Evolutionary conservation across 2,329 filamentous ascomycete species (phyloP), one percentile per base, ranked within the genome.

Genomic region (Penicillium hordei): DNA sequence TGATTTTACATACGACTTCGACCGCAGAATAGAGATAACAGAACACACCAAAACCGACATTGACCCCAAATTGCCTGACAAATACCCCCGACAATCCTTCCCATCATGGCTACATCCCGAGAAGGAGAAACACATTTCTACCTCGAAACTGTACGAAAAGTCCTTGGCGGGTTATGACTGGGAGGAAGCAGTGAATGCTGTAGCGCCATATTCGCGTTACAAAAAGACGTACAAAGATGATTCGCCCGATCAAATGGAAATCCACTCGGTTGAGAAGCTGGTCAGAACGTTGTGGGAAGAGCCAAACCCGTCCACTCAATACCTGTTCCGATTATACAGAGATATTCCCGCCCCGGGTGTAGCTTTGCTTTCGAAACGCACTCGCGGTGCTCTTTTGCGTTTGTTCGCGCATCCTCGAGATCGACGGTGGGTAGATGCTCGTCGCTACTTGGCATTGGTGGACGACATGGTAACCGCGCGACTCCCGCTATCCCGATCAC

Each of bases 391-490:
- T 8, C 78, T 96, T 21, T 78, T 96, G 52, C 85, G 83, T 54
- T 83, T 86, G 42, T 83, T 96, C 61, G 87, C 89, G 21, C 82
- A 84, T 45, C 76, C 78, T 13, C 67, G 61, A 10, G 67, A 76
- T 40, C 70, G 71, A 43, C 70, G 73, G 29, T 71, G 68, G 64
- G 65, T 68, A 19, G 46, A 95, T 92, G 89, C 79, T 90, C 66
- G 75, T 49, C 88, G 90, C 54, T 97, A 93, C 75, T 88, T 97
- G 61, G 86, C 87, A 5, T 79, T 97, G 25, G 81, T 97, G 19
- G 87, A 93, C 61, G 93, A 99, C 67, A 88, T 95, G 77, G 89
- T 90, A 66, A 81, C 81, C 52, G 83, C 86, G n/a, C 84, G 86
- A 2, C 84, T 96, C 44, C 83, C 87, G 0, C 78, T 97, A 55